Evolutionary conservation across 2,329 filamentous ascomycete species (phyloP), one percentile per base, ranked within the genome.

Genomic region (Lachnellula cervina): DNA sequence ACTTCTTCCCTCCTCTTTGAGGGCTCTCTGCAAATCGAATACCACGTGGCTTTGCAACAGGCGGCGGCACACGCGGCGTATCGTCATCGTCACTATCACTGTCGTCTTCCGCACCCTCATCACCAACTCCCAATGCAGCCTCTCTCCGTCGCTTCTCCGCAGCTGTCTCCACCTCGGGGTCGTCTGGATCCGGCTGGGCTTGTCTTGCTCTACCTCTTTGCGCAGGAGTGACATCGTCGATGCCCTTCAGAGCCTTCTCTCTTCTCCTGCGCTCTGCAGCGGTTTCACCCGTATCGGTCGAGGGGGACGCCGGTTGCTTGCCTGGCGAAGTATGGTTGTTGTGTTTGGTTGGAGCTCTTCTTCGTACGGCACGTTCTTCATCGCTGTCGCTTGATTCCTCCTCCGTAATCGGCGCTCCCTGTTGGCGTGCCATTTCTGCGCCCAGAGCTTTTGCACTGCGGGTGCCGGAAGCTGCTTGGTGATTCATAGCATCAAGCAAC

Each of bases 121-220:
- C 51, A 14, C 74, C 72, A 58, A 88, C 76, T 9, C 88, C 88
- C 1, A 93, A 73, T 1, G 89, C 89, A 1, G 88, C 88, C 64
- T 90, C 83, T 64, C 89, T 81, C 52, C 89, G 77, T 42, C 87
- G 80, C 55, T 86, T 78, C 28, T 32, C 28, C 28, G 28, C 28
- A 3, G 28, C 28, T 32, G 28, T 32, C 9, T 32, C 70, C 93
- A 89, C 0, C 88, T 89, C 0, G 87, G 85, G 0, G 88, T 91
- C 45, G 11, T 51, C 17, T n/a, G 16, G 51, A 40, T 17, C 37
- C 44, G n/a, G 45, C 54, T 28, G 38, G 35, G 17, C 28, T 32
- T 32, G 8, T 32, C 28, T 32, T 32, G 21, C 21, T 16, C 59
- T 52, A 4, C 53, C 57, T 17, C 52, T 47, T 35, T 63, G 59